Evolutionary conservation across 371 early-diverging fungal species (phyloP), one percentile per base, ranked within the genome.

Genomic region (Synchytrium microbalum): DNA sequence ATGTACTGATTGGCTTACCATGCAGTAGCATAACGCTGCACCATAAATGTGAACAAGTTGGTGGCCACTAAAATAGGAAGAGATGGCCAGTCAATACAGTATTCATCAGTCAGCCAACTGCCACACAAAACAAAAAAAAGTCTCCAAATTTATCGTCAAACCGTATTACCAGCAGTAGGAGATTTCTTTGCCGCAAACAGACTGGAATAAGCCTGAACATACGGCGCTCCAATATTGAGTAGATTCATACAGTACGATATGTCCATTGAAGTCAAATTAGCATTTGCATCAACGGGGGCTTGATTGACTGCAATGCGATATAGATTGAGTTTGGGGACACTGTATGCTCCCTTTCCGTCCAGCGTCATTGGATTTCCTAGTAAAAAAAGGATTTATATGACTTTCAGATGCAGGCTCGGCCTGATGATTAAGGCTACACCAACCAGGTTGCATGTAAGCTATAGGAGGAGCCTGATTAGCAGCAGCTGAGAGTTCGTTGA

Each of bases 401-500:
- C n/a, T n/a, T n/a, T n/a, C n/a, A n/a, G n/a, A n/a, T n/a, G n/a
- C n/a, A n/a, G n/a, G n/a, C n/a, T n/a, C n/a, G n/a, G n/a, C n/a
- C n/a, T n/a, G n/a, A n/a, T n/a, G n/a, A 27, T 26, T n/a, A n/a
- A n/a, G n/a, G n/a, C n/a, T n/a, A n/a, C n/a, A n/a, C n/a, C n/a
- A n/a, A n/a, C n/a, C 46, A 3, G 27, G 64, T 16, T 60, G 65
- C 13, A 64, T 19, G 19, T 63, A 25, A 14, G 65, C 65, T 62
- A 63, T 23, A 5, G 64, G 64, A 26, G 59, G 32, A n/a, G 62
- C 30, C 26, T 63, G 64, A 19, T 26, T 19, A 28, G 24, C 26
- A 28, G 55, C 54, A n/a, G 64, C 64, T 60, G 56, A 60, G 16
- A 63, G 5, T 61, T 63, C 64, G 27, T 63, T 63, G 62, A 63